These are phyloP conservation scores for Bathelium albidoporum DNA, from an alignment of 495 filamentous ascomycete species.

Conservation along the genomic window DNA sequence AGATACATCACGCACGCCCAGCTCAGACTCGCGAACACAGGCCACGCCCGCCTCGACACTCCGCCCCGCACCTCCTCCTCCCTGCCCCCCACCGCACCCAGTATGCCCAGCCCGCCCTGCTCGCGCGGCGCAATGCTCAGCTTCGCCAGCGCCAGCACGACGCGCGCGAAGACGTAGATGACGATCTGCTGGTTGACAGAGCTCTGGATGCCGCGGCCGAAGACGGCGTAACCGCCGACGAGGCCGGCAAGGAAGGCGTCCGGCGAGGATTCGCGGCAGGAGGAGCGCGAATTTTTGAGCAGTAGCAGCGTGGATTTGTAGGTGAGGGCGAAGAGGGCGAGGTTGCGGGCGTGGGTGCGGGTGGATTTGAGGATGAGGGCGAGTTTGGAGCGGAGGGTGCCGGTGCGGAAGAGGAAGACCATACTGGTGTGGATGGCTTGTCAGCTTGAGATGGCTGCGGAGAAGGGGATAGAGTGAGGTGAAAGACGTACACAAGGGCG, in stretches of 20 bases:
- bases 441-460: not conserved
- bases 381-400: constrained; percentile 74
- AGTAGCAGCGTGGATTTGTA: constrained; percentile 75
- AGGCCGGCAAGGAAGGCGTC: constrained; percentile 78
- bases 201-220: constrained; percentile 69
- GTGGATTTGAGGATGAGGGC: constrained; percentile 75
- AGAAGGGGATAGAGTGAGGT: not conserved
- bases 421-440: constrained; percentile 35
- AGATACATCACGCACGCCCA: constrained; percentile 95
- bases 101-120: not conserved
- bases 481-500: not conserved
- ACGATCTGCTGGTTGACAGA: constrained; percentile 95
- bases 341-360: constrained; percentile 76
- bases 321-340: constrained; percentile 77
- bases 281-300: constrained; percentile 51
- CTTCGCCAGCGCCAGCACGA: constrained; percentile 72
- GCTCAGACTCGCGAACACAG: constrained; percentile 74
- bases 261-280: constrained; percentile 49
- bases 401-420: constrained; percentile 88
- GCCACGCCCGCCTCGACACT: constrained; percentile 43
- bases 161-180: constrained; percentile 92
- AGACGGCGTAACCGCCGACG: constrained; percentile 77
- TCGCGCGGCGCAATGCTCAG: constrained; percentile 29
- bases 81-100: not conserved
- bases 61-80: not conserved